A percentile compares a stretch with the other conserved stretches of the same genome.
These are phyloP conservation scores for Fusarium transvaalense DNA, from an alignment of 2,329 filamentous ascomycete species.

Conservation along the genomic window DNA sequence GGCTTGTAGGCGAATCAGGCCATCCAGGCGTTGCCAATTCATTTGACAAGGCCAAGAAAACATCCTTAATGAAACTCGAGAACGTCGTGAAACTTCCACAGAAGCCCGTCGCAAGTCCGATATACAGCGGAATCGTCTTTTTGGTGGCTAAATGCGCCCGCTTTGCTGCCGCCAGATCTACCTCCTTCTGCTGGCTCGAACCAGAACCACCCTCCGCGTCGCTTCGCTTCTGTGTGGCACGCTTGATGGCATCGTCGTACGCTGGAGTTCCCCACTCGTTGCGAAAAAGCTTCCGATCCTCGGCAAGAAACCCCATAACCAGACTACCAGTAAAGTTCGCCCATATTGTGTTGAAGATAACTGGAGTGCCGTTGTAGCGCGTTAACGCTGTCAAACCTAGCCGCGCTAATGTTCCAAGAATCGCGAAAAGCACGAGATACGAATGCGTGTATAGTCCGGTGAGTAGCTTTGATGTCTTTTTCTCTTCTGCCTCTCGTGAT, in stretches of 20 bases:
- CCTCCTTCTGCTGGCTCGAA: conserved; percentile 21
- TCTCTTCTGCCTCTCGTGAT: conserved; percentile 22
- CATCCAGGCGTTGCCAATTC: conserved; percentile 64
- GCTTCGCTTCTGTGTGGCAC: conserved; percentile 47
- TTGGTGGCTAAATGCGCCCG: conserved; percentile 75
- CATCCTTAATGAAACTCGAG: conserved; percentile 84
- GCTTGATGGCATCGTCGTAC: conserved; percentile 54
- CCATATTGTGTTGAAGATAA: conserved; percentile 83
- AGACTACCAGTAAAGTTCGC: conserved; percentile 86
- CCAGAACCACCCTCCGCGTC: conserved; percentile 55
- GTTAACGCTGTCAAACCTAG: conserved; percentile 85
- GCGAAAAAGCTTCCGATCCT: conserved; percentile 82
- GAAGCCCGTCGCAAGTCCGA: conserved; percentile 87
- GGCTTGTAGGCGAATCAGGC: conserved; percentile 55
- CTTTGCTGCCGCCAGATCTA: conserved; percentile 61
- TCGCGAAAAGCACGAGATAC: conserved; percentile 86
- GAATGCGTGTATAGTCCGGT: conserved; percentile 79
- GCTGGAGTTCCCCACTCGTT: conserved; percentile 70
- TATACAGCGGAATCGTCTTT: conserved; percentile 89
- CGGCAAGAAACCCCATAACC: conserved; percentile 85
- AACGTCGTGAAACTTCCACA: conserved; percentile 93
- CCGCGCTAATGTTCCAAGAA: conserved; percentile 85
- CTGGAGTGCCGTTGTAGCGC: conserved; percentile 80
- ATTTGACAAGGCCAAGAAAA: conserved; percentile 84
- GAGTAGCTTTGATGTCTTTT: conserved; percentile 60